phyloP scores from a whole-genome alignment of 108 stramenopile species.

The Cyclotella sp. region DNA sequence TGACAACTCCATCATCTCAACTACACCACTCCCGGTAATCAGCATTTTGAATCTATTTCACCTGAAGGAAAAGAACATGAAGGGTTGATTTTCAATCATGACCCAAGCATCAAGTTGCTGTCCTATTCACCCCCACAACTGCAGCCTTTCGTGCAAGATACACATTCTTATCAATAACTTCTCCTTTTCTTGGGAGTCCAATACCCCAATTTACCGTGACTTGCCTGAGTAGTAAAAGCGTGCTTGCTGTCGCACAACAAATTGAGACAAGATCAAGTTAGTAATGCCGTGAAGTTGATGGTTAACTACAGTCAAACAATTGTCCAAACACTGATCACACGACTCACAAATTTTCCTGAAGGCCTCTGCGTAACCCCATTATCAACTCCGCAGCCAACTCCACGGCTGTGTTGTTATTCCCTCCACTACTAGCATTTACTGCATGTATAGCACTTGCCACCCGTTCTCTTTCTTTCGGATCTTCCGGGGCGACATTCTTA shows the following conservation, averaged over 20 bases:
- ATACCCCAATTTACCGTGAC: conserved; percentile 76
- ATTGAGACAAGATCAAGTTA: no score
- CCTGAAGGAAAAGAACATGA: no score
- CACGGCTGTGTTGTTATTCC: conserved; percentile 70
- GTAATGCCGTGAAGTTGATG: neutral
- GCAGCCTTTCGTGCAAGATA: conserved; percentile 82
- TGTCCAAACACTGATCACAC: neutral
- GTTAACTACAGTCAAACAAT: neutral
- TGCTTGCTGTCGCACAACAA: conserved; percentile 49
- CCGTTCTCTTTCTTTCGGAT: no score
- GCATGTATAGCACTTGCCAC: conserved; percentile 40
- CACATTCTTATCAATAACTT: conserved; percentile 75
- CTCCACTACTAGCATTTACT: conserved; percentile 29
- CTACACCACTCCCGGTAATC: no score
- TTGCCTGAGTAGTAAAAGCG: conserved; percentile 75
- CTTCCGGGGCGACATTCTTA: no score
- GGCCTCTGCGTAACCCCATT: conserved; percentile 64
- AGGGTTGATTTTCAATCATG: no score
- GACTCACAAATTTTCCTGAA: conserved; percentile 61
- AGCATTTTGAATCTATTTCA: no score
- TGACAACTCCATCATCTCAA: no score
- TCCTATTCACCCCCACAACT: conserved; percentile 81
- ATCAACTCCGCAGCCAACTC: conserved; percentile 69
- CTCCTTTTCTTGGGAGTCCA: conserved; percentile 66
- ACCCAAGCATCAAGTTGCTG: neutral